Evolutionary conservation across 495 filamentous ascomycete genomes (phyloP).

Genomic region (Platismatia glauca): DNA sequence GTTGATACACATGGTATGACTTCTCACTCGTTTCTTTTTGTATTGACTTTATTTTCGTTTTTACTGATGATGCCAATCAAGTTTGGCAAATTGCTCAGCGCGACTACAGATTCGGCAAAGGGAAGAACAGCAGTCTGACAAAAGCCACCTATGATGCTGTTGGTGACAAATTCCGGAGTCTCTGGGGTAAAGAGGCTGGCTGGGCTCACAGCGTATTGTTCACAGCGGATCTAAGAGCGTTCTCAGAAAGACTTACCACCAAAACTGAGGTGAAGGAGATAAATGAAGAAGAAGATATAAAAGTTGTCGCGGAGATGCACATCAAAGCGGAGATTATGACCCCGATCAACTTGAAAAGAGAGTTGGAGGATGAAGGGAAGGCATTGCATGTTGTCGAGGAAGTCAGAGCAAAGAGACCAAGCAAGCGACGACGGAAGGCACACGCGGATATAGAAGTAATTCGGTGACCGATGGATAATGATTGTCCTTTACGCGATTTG

Average conservation of each 20-base stretch:
- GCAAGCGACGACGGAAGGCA: conserved; percentile 19
- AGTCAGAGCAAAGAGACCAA: conserved; percentile 8
- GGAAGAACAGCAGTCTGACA: conserved; percentile 74
- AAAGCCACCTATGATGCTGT: conserved; percentile 84
- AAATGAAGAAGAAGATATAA: conserved; percentile 27
- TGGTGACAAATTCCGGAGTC: conserved; percentile 75
- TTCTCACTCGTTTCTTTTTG: background rate
- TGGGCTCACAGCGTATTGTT: conserved; percentile 98
- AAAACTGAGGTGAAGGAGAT: conserved; percentile 42
- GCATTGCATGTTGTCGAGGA: conserved; percentile 25
- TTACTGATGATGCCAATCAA: conserved; percentile 24
- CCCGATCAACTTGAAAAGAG: conserved; percentile 28
- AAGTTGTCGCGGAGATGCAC: conserved; percentile 24
- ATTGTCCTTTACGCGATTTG: background rate
- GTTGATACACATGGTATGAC: conserved; percentile 79
- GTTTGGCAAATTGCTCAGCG: conserved; percentile 97
- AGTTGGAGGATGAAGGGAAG: conserved; percentile 25
- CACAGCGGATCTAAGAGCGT: conserved; percentile 82
- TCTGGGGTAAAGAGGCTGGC: conserved; percentile 91
- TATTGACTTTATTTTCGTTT: conserved; percentile 1
- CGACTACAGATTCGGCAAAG: conserved; percentile 87
- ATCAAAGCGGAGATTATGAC: conserved; percentile 20
- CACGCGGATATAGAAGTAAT: conserved; percentile 37
- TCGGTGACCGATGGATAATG: conserved; percentile 34
- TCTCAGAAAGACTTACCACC: conserved; percentile 47